These are phyloP conservation scores for Yamadazyma pseudoaaseri DNA, from an alignment of 1,139 yeast genomes.

Conservation along the genomic window DNA sequence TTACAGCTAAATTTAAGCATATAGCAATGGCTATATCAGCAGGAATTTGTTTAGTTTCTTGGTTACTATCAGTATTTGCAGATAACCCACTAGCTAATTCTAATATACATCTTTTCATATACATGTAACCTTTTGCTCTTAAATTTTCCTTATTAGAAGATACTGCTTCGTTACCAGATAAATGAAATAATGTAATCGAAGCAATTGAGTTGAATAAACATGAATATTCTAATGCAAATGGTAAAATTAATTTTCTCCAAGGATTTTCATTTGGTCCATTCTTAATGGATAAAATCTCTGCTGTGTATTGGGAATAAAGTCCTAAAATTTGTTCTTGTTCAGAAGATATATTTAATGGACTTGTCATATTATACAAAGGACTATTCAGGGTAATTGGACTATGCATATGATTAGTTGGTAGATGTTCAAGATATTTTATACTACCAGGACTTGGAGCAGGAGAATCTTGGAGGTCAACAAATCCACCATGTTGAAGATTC, in stretches of 20 bases:
- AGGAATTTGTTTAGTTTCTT: conserved; percentile 38
- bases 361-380: neutral
- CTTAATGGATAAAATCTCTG: conserved; percentile 61
- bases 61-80: conserved; percentile 16
- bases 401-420: conserved; percentile 1
- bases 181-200: conserved; percentile 64
- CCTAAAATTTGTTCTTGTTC: conserved; percentile 38
- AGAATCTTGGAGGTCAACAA: conserved; percentile 9
- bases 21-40: conserved; percentile 68
- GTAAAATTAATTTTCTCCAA: conserved; percentile 60
- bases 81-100: conserved; percentile 60
- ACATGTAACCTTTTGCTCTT: conserved; percentile 50
- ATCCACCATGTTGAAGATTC: conserved; percentile 18
- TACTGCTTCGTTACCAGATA: conserved; percentile 41
- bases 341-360: conserved; percentile 5
- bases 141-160: conserved; percentile 39
- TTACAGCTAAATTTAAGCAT: conserved; percentile 59
- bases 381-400: neutral
- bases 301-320: conserved; percentile 47
- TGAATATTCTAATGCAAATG: conserved; percentile 51
- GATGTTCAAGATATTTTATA: neutral
- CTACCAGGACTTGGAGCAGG: conserved; percentile 5
- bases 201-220: conserved; percentile 63
- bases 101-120: conserved; percentile 59
- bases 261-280: conserved; percentile 67